A percentile compares a stretch with the other conserved stretches of the same genome.
Conservation (phyloP, 345 rosid genomes). For the Pelargonium nanum region DNA sequence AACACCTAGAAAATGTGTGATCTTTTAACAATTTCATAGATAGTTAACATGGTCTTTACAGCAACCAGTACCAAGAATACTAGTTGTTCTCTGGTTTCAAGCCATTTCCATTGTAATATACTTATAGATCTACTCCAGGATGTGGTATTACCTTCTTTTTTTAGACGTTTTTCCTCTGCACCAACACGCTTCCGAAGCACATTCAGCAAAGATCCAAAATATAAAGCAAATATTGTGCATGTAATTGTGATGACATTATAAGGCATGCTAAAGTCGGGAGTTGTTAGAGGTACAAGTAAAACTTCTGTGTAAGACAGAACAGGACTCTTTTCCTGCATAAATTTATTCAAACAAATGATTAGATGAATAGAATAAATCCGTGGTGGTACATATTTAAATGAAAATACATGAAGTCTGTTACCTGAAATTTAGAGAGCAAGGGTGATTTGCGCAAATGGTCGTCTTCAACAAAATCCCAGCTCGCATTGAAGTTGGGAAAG, state of each 20-base stretch:
- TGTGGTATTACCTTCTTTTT: constrained; percentile 44
- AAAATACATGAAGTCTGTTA: constrained; percentile 11
- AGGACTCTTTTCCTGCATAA: constrained; percentile 53
- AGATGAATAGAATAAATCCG: constrained; percentile 2
- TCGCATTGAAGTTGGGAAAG: constrained; percentile 53
- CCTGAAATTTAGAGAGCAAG: constrained; percentile 58
- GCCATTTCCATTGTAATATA: neutral
- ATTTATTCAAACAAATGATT: constrained; percentile 10
- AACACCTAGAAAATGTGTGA: neutral
- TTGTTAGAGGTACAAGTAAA: constrained; percentile 77
- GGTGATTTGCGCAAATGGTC: constrained; percentile 29
- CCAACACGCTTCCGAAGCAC: constrained; percentile 58
- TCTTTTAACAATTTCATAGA: neutral
- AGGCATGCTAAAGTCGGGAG: constrained; percentile 99
- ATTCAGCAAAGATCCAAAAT: constrained; percentile 83
- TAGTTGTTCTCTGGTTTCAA: neutral
- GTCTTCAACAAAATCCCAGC: constrained; percentile 29
- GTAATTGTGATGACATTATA: constrained; percentile 94
- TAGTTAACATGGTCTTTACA: too few relatives aligned
- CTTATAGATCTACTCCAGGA: neutral
- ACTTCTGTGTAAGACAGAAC: constrained; percentile 83
- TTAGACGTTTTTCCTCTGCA: constrained; percentile 76
- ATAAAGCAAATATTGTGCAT: constrained; percentile 80
- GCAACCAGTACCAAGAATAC: neutral
- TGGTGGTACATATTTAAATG: constrained; percentile 2